Evolutionary conservation across 2,329 filamentous ascomycete genomes (phyloP).

Genomic region (Xylaria sp.): DNA sequence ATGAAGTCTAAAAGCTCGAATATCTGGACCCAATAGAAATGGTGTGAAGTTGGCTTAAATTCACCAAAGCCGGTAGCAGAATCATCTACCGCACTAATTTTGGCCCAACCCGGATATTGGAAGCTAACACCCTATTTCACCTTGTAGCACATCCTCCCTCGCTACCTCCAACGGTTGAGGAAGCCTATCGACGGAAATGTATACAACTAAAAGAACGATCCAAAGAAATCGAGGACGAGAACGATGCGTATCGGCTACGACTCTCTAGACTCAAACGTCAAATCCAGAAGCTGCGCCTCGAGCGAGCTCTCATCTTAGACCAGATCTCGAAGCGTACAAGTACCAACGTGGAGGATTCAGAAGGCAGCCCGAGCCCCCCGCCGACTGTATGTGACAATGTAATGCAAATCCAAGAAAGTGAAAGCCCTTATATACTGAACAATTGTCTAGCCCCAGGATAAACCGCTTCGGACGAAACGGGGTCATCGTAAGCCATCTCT

Average conservation of each 20-base stretch:
- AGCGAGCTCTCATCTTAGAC: constrained; percentile 79
- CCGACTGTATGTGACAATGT: constrained; percentile 69
- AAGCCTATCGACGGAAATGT: constrained; percentile 96
- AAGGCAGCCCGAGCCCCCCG: constrained; percentile 81
- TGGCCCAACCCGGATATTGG: constrained; percentile 40
- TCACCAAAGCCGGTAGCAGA: not conserved
- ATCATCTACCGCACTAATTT: not conserved
- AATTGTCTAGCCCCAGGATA: constrained; percentile 73
- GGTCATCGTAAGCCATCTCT: constrained; percentile 71
- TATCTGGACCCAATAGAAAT: not conserved
- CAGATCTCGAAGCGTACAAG: constrained; percentile 79
- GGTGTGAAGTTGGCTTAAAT: not conserved
- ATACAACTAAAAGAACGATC: constrained; percentile 92
- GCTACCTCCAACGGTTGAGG: constrained; percentile 89
- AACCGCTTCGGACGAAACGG: constrained; percentile 78
- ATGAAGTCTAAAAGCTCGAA: not conserved
- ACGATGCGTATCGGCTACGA: constrained; percentile 82
- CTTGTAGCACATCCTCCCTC: constrained; percentile 63
- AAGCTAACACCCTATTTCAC: constrained; percentile 49
- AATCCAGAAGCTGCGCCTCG: constrained; percentile 90
- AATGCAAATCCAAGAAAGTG: constrained; percentile 20
- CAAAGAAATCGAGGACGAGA: constrained; percentile 90
- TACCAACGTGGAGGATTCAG: constrained; percentile 79
- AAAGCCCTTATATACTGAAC: constrained; percentile 38
- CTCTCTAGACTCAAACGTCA: constrained; percentile 83